Base-by-base conservation (phyloP, 768 basidiomycete species). In the Termitomyces sp. region DNA sequence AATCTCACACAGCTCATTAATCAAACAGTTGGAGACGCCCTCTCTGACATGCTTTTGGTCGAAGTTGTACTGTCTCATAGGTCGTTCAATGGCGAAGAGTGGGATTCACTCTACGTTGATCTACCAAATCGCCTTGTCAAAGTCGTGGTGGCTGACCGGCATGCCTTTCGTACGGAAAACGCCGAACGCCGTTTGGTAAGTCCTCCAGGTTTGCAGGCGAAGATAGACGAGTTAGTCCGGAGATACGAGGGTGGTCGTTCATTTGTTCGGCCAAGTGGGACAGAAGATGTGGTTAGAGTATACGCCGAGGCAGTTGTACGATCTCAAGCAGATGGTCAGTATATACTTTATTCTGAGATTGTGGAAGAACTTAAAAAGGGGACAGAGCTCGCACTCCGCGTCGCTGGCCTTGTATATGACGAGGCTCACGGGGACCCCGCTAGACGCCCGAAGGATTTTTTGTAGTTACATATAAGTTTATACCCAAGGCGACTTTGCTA, bases 241-340 rank as follows among this genome's bases (percentile, higher is more conserved):
- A 85, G 85, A 66, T 90, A 88, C 65, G 86, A 88, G 46, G 85
- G 85, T 18, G 97, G 97, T 1, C 83, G 97, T 42, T 85, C 92
- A 27, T 99, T 99, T 67, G 97, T 98, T 18, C 74, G 97, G 57
- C 97, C 97, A 2, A 96, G 94, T 70, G 97, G 97, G 9, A 99
- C 97, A 24, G 97, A 99, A 71, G 95, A 99, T 66, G 95, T 96
- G 26, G 97, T 99, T 6, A 81, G 97, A 58, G 94, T 99, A 16
- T 99, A 98, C 67, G 97, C 95, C 1, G 97, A 99, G 70, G 96
- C 97, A 1, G 78, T 76, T 46, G 74, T 83, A 42, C 83, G 81
- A 59, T 71, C 81, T 14, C 86, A 88, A 63, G 92, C 90, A 20
- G 93, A 95, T 69, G 90, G 96, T 97, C 63, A 54, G 55, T 18